Conservation (phyloP, 306 rosid species). For the Mucuna pruriens region DNA sequence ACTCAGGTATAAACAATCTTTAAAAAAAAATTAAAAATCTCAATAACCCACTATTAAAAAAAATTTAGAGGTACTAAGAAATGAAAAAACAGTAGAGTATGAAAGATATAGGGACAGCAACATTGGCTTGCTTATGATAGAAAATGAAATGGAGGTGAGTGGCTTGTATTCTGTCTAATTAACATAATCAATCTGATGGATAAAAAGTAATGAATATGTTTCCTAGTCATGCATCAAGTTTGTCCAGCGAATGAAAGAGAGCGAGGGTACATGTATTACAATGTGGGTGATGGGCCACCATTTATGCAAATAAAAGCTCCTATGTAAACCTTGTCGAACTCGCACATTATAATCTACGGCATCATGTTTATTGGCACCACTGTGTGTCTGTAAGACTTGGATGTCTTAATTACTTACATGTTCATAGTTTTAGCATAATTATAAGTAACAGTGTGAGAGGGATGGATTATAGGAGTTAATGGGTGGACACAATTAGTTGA, state of each 20-base stretch:
- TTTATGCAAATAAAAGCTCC: neutral
- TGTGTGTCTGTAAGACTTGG: neutral
- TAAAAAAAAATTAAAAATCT: no score
- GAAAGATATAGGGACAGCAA: slow-evolving; percentile 25
- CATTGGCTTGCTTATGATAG: neutral
- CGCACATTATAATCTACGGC: neutral
- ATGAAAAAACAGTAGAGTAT: neutral
- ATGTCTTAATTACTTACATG: neutral
- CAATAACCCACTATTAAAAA: no score
- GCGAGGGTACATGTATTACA: slow-evolving; percentile 44
- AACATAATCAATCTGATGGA: neutral
- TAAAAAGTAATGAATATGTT: slow-evolving; percentile 48
- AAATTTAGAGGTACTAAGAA: neutral
- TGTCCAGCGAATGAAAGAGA: slow-evolving; percentile 47
- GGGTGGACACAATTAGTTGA: slow-evolving; percentile 44
- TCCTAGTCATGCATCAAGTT: slow-evolving; percentile 58
- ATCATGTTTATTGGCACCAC: slow-evolving; percentile 24
- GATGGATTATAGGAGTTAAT: slow-evolving; percentile 19
- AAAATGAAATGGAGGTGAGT: neutral
- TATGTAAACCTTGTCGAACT: neutral
- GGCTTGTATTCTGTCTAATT: neutral
- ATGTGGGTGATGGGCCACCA: slow-evolving; percentile 41
- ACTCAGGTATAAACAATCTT: no score
- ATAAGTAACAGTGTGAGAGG: slow-evolving; percentile 1
- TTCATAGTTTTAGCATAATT: neutral